Base-by-base conservation (phyloP, 805 yeast species). In the Hanseniaspora lindneri region DNA sequence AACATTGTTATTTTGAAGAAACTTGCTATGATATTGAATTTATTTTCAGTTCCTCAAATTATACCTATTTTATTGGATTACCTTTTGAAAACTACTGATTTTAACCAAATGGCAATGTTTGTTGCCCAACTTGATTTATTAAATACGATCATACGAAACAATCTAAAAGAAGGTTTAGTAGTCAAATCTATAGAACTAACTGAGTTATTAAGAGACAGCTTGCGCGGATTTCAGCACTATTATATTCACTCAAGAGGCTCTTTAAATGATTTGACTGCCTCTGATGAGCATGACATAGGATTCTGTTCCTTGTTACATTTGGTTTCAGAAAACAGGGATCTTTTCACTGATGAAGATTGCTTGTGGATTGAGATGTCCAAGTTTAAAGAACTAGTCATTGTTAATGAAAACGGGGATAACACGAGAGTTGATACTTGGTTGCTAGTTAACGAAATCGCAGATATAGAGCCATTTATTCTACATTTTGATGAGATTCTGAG, bases 181-280 rank as follows among this genome's bases (percentile, higher is more conserved):
- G n/a, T 37, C 5, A 36, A 27, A 4, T 11, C 23, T 9, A 19
- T 30, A 14, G 49, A 46, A 24, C 19, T 46, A 5, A 14, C 39
- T 16, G 49, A 46, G 5, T 24, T 46, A 13, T 19, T 46, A 4
- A 33, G 16, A 10, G 28, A 24, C 13, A 27, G 24, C 11, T 46
- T 46, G 27, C 39, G 43, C 13, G 14, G 23, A 8, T 46, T 39
- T 9, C 41, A 46, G 10, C 49, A 46, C 23, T 46, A 46, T 33
- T 46, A 46, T 13, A 46, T 46, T 33, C 43, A 46, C 24, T 36
- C 20, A 8, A 46, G 20, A 19, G 49, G 49, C 1, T 41, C 41
- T 1, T 23, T 46, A 2, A 39, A 33, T 8, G 25, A 32, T 19
- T 39, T 46, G 27, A 32, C 37, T 14, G 32, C 24, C 2, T 14